Evolutionary conservation across 2,329 filamentous ascomycete genomes (phyloP), one percentile per base, ranked within the genome.

Genomic region (Epichloe aotearoae): DNA sequence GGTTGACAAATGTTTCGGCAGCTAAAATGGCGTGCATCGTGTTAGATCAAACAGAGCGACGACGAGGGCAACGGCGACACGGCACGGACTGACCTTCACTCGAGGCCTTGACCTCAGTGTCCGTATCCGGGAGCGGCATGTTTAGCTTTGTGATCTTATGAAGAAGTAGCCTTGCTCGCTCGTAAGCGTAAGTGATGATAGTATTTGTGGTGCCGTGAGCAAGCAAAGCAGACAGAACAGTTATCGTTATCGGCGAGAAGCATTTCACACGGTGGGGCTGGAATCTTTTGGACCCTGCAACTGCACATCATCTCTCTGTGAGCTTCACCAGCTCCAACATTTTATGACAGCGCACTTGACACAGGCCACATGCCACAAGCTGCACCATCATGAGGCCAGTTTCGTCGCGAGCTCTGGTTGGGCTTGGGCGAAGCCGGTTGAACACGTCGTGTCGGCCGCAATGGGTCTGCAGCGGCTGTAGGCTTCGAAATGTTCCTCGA

Each of bases 1-100:
- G 73, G 54, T 83, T 80, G 57, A 84, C 74, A 60, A 95, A 91
- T 50, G 69, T 72, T 58, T 84, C 78, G 49, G 87, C 84, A 53
- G 83, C 87, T 86, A 46, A 41, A 47, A 39, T 43, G 36, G 23
- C 11, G 39, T 5, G 23, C 12, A 36, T 4, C 26, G 17, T 6
- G 34, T 52, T 14, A 52, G 47, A 44, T 43, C 26, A 36, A 39
- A 36, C 14, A n/a, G 7, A 20, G 33, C 3, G 20, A 39, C 7
- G 26, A 48, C 55, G 40, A 17, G 17, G 19, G 39, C 39, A 20
- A 20, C 19, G 39, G 11, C n/a, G 47, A 36, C 36, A 14, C 23
- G 15, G 12, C 36, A 14, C 23, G 15, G 12, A 34, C 48, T 19
- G 61, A 71, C 75, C 73, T 61, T 77, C 72, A 53, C 70, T 68